A percentile compares a stretch with the other conserved stretches of the same genome.
phyloP scores from a whole-genome alignment of 2,329 filamentous ascomycete species.

The Monosporascus sp. region DNA sequence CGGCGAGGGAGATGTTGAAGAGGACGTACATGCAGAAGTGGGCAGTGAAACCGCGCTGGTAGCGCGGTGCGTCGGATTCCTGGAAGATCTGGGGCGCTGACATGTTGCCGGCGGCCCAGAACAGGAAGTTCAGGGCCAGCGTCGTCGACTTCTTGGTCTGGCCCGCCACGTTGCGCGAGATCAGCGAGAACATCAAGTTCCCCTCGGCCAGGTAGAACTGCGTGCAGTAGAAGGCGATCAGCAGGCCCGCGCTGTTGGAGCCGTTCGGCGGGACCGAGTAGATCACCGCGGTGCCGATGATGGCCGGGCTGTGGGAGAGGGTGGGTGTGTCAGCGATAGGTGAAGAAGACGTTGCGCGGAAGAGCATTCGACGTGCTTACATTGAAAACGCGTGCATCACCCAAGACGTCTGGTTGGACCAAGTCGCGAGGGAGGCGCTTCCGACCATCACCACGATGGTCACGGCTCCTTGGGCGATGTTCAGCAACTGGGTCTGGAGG shows the following conservation, averaged over 20 bases:
- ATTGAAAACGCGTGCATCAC: conserved; percentile 9
- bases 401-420: conserved; percentile 14
- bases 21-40: conserved; percentile 31
- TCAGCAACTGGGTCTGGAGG: conserved; percentile 34
- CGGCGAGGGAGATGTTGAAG: conserved; percentile 25
- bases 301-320: conserved; percentile 23
- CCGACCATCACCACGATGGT: conserved; percentile 31
- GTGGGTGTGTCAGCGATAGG: too few species aligned
- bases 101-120: conserved; percentile 38
- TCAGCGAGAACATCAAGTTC: conserved; percentile 36
- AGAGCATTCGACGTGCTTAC: too few species aligned
- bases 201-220: conserved; percentile 37
- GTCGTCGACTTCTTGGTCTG: conserved; percentile 40
- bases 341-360: too few species aligned
- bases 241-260: conserved; percentile 30
- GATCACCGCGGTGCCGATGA: conserved; percentile 37
- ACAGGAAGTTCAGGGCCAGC: conserved; percentile 35
- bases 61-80: conserved; percentile 28
- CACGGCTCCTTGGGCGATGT: conserved; percentile 37
- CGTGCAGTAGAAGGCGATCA: conserved; percentile 39
- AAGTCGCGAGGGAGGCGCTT: conserved; percentile 28
- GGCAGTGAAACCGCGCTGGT: conserved; percentile 29
- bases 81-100: conserved; percentile 36
- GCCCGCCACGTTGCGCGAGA: conserved; percentile 36
- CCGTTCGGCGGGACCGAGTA: conserved; percentile 27